Base-by-base conservation (phyloP, 345 rosid species). In the Fremontodendron californicum region DNA sequence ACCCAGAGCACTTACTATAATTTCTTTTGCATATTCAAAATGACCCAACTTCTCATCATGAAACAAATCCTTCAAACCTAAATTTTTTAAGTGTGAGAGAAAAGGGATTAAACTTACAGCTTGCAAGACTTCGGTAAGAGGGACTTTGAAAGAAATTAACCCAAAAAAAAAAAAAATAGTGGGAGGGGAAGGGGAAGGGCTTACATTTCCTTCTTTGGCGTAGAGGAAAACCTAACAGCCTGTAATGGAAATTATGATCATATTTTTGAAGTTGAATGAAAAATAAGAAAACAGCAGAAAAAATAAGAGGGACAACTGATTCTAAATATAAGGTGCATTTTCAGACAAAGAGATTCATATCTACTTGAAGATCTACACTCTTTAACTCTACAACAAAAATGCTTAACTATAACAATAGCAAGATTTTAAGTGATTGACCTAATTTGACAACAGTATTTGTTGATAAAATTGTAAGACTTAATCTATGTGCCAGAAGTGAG, bases 61-160 rank as follows among this genome's bases (percentile, higher is more conserved):
- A 76, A 92, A 92, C 82, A 90, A 81, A 66, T 92, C 91, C 81
- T 81, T 89, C 70, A 92, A 83, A 73, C 82, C 97, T 94, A 81
- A 33, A 37, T 72, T 57, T 78, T 71, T 60, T 42, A 54, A 33
- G 27, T 62, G 76, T 29, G 57, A 61, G 21, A 76, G 52, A 21
- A 75, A 45, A 6, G 12, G 16, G 16, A 23, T 52, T 16, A 65
- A 74, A 69, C 63, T 72, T 39, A 63, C 40, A 78, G 51, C 16
- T 37, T 8, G 2, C 63, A 46, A 65, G 40, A 76, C 16, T 67
- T 46, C 13, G 9, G 73, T 18, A 77, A 40, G 25, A 67, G 2
- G 73, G 31, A 27, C 0, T 74, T 13, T 9, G 65, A 76, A 83
- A 46, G 55, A 78, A 65, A 37, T 57, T 21, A 68, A 35, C 16